Conservation (phyloP, 2,329 filamentous ascomycete species). For the Hypoxylon sp. region DNA sequence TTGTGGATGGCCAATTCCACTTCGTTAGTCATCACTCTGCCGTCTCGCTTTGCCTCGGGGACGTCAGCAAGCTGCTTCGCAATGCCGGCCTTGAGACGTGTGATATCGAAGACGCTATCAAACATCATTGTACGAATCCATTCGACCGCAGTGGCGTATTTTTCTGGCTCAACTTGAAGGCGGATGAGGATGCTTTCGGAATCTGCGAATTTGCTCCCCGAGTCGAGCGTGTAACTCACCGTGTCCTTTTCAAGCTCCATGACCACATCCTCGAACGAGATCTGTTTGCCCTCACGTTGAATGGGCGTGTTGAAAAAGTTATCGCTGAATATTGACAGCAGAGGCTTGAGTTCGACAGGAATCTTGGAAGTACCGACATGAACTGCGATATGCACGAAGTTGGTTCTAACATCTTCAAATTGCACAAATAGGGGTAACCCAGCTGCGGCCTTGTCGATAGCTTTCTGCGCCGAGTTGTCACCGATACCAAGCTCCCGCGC, state of each 20-base stretch:
- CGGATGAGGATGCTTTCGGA: conserved; percentile 83
- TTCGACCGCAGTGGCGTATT: conserved; percentile 82
- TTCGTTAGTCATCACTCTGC: conserved; percentile 73
- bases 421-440: conserved; percentile 89
- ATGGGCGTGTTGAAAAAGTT: conserved; percentile 97
- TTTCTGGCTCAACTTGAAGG: conserved; percentile 88
- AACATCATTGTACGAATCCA: conserved; percentile 91
- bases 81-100: conserved; percentile 71
- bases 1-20: conserved; percentile 84
- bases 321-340: conserved; percentile 85
- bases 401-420: conserved; percentile 93
- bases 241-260: conserved; percentile 92
- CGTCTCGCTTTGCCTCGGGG: conserved; percentile 90
- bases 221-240: conserved; percentile 81
- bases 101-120: conserved; percentile 85
- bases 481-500: conserved; percentile 77
- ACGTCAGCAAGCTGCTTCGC: conserved; percentile 91
- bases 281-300: conserved; percentile 75
- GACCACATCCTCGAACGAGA: conserved; percentile 93
- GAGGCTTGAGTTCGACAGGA: conserved; percentile 83
- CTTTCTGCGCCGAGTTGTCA: conserved; percentile 76
- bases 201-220: conserved; percentile 76
- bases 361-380: conserved; percentile 82
- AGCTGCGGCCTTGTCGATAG: conserved; percentile 75
- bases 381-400: conserved; percentile 88